These are phyloP conservation scores for Paraphaeosphaeria sporulosa DNA, from an alignment of 2,329 filamentous ascomycete genomes.

Conservation along the genomic window DNA sequence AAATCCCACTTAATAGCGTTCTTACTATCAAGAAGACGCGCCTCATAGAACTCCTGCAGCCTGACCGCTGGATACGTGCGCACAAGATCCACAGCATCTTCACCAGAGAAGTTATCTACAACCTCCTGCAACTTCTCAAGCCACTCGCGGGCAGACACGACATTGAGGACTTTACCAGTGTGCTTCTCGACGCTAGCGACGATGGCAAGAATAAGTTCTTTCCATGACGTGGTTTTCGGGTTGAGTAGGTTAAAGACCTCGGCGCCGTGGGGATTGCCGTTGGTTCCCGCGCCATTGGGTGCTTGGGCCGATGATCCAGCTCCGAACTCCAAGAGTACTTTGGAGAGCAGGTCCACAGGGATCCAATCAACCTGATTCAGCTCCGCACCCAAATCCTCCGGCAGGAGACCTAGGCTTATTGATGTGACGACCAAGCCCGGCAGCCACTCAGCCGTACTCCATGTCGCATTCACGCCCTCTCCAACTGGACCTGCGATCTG, in stretches of 20 bases:
- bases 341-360: slow-evolving; percentile 25
- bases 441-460: slow-evolving; percentile 39
- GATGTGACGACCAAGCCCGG: slow-evolving; percentile 34
- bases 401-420: slow-evolving; percentile 27
- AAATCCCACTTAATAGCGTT: slow-evolving; percentile 15
- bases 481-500: slow-evolving; percentile 41
- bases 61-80: slow-evolving; percentile 17
- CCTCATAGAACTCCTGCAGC: slow-evolving; percentile 19
- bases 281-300: too few species aligned
- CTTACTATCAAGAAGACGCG: slow-evolving; percentile 5
- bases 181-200: slow-evolving; percentile 10
- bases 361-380: slow-evolving; percentile 37
- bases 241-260: slow-evolving; percentile 12
- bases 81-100: slow-evolving; percentile 11
- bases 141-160: slow-evolving; percentile 5
- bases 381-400: slow-evolving; percentile 22
- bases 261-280: too few species aligned
- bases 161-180: slow-evolving; percentile 3
- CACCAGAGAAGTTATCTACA: not conserved
- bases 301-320: not conserved
- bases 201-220: slow-evolving; percentile 8
- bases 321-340: slow-evolving; percentile 12
- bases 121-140: slow-evolving; percentile 6
- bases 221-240: slow-evolving; percentile 11
- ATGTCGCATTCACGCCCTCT: slow-evolving; percentile 22